Conservation (phyloP, 495 filamentous ascomycete species). For the Daldinia loculata region DNA sequence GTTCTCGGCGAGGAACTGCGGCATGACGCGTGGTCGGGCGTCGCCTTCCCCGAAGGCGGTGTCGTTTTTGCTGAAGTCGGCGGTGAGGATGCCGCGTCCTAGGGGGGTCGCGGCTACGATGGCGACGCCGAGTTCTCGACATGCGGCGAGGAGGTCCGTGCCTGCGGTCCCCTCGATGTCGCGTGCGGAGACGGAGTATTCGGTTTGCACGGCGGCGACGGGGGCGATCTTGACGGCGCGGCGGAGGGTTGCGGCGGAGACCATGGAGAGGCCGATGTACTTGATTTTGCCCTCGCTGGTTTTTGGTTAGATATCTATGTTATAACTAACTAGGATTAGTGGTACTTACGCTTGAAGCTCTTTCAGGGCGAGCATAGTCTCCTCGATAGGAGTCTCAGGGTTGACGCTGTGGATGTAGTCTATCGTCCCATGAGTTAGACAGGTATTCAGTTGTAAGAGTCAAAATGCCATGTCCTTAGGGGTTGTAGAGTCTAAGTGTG, state of each 20-base stretch:
- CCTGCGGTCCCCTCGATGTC: slow-evolving; percentile 61
- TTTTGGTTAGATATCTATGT: neutral
- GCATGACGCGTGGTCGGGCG: slow-evolving; percentile 45
- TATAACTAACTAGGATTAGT: neutral
- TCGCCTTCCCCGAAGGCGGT: slow-evolving; percentile 41
- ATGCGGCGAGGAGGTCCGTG: slow-evolving; percentile 60
- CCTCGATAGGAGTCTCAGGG: slow-evolving; percentile 57
- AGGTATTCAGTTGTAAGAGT: neutral
- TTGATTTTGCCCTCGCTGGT: slow-evolving; percentile 58
- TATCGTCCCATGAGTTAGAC: slow-evolving; percentile 47
- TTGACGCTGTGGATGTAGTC: slow-evolving; percentile 48
- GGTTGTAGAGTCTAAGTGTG: too few species aligned
- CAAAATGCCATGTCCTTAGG: neutral
- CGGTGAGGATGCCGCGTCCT: slow-evolving; percentile 56
- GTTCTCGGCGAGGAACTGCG: slow-evolving; percentile 61
- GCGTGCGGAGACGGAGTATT: slow-evolving; percentile 67
- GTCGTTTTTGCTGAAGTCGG: slow-evolving; percentile 16
- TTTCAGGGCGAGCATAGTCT: slow-evolving; percentile 57
- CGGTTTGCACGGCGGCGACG: slow-evolving; percentile 68
- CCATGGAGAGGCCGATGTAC: slow-evolving; percentile 58
- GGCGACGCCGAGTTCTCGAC: slow-evolving; percentile 68
- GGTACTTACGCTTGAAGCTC: slow-evolving; percentile 58
- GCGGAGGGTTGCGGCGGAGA: slow-evolving; percentile 52
- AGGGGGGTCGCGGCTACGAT: slow-evolving; percentile 60
- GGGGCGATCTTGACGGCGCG: slow-evolving; percentile 52